These are phyloP conservation scores for Tricholoma flavovirens DNA, from an alignment of 768 basidiomycete genomes.

Conservation along the genomic window DNA sequence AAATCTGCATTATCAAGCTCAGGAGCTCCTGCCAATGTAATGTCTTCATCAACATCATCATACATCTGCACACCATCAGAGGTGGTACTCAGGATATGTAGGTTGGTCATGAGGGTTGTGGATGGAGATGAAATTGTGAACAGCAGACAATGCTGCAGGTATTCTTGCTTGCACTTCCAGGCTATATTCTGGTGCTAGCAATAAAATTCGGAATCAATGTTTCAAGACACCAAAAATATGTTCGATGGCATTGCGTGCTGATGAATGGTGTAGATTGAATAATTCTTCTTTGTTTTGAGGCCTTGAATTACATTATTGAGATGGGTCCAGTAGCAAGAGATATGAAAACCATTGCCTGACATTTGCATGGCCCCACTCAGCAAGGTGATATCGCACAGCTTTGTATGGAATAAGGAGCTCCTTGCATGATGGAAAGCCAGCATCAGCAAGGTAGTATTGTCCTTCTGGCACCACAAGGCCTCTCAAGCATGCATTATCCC, in stretches of 20 bases:
- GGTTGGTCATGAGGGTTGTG: constrained; percentile 9
- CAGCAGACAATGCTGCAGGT: constrained; percentile 10
- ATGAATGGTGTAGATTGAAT: no score
- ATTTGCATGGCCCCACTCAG: no score
- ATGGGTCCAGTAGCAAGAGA: not conserved
- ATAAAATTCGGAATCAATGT: no score
- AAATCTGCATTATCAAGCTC: not conserved
- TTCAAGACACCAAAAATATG: no score
- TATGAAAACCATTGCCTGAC: not conserved
- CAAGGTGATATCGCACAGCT: not conserved
- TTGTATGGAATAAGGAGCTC: no score
- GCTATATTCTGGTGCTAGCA: no score
- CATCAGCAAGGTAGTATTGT: no score
- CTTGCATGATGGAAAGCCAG: no score
- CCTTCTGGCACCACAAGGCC: not conserved
- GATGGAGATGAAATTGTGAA: constrained; percentile 17
- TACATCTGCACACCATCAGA: not conserved
- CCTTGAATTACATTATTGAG: not conserved
- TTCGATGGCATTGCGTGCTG: no score
- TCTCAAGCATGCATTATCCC: not conserved
- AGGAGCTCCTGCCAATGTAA: not conserved
- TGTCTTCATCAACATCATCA: not conserved
- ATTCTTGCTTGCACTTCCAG: no score
- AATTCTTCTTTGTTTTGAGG: not conserved
- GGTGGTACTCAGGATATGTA: not conserved